Conservation (phyloP, 176 grass and related monocot genomes). For the Zoysia japonica region DNA sequence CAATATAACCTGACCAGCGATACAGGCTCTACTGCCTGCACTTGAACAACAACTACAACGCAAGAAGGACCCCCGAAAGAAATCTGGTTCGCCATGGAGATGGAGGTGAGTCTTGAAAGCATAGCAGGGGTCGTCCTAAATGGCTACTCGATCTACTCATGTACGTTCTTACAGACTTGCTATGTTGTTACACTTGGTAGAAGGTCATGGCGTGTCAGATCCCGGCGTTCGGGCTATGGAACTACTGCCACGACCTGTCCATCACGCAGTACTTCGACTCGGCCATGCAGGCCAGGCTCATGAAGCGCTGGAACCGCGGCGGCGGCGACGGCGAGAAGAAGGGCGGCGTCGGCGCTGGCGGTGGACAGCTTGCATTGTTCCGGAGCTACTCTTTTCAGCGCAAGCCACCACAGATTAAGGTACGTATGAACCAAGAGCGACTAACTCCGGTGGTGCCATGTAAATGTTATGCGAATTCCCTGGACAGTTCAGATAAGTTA, state of each 20-base stretch:
- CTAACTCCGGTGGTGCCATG: not conserved
- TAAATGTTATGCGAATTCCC: too few relatives aligned
- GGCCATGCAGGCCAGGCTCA: constrained; percentile 63
- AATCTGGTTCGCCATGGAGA: constrained; percentile 31
- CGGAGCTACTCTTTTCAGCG: constrained; percentile 30
- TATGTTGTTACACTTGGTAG: constrained; percentile 5
- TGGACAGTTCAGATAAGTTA: too few relatives aligned
- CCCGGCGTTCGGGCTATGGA: constrained; percentile 69
- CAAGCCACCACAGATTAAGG: constrained; percentile 57
- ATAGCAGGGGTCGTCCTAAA: too few relatives aligned
- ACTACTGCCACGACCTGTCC: constrained; percentile 65
- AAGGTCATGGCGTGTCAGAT: constrained; percentile 58
- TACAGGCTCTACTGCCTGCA: too few relatives aligned
- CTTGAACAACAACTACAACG: not conserved
- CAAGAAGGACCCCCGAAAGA: too few relatives aligned
- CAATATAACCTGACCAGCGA: not conserved
- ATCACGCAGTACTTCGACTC: constrained; percentile 83
- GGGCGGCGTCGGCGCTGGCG: not conserved
- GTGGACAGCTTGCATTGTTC: constrained; percentile 20
- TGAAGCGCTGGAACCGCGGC: constrained; percentile 44
- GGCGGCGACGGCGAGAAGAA: not conserved
- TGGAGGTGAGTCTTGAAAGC: constrained; percentile 27
- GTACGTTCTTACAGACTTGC: too few relatives aligned
- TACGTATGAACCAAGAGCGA: not conserved
- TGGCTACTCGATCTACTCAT: too few relatives aligned